These are phyloP conservation scores for Gillenia trifoliata DNA, from an alignment of 306 rosid genomes.

Conservation along the genomic window DNA sequence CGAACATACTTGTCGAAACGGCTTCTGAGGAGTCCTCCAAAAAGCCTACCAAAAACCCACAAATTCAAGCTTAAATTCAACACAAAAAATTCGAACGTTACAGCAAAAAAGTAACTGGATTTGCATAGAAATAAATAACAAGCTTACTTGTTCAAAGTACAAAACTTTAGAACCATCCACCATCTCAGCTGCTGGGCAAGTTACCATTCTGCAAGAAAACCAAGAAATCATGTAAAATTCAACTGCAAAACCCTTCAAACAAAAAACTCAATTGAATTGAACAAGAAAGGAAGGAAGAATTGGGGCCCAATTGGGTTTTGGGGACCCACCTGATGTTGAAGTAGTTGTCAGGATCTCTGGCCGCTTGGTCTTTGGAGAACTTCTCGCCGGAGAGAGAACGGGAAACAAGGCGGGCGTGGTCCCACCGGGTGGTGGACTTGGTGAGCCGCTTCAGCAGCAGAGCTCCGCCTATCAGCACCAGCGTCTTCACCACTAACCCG, in stretches of 20 bases:
- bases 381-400: constrained; percentile 86
- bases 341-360: constrained; percentile 86
- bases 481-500: constrained; percentile 62
- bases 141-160: constrained; percentile 80
- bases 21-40: constrained; percentile 95
- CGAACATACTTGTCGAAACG: constrained; percentile 80
- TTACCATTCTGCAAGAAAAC: constrained; percentile 29
- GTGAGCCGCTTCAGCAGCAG: constrained; percentile 78
- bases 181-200: constrained; percentile 97
- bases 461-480: constrained; percentile 80
- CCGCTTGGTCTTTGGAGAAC: constrained; percentile 90
- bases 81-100: background rate
- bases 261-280: background rate
- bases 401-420: constrained; percentile 78
- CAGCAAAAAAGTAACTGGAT: background rate
- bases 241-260: background rate
- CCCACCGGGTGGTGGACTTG: constrained; percentile 99
- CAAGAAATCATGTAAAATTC: background rate
- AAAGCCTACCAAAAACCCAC: constrained; percentile 65
- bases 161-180: constrained; percentile 85
- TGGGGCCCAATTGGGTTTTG: background rate
- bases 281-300: background rate
- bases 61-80: constrained; percentile 1
- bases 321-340: constrained; percentile 68
- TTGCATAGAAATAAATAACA: background rate